phyloP scores from a whole-genome alignment of 371 early-diverging fungal species.

The Quaeritorhiza haematococci region DNA sequence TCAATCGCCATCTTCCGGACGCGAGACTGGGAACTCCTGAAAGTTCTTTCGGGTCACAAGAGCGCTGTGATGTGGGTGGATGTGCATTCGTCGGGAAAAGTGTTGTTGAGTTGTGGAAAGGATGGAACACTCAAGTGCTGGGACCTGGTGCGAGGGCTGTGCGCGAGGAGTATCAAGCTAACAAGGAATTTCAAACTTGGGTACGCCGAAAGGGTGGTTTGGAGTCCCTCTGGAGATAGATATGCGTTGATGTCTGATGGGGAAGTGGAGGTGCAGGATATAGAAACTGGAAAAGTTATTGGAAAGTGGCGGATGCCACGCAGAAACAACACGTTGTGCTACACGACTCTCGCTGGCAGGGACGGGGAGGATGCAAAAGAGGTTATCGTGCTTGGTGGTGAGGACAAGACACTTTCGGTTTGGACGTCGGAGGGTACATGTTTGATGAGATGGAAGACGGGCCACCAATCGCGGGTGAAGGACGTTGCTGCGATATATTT shows the following conservation, averaged over 20 bases:
- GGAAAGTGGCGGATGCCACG: constrained; percentile 10
- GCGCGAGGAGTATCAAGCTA: constrained; percentile 65
- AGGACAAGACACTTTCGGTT: constrained; percentile 20
- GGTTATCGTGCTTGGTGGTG: constrained; percentile 31
- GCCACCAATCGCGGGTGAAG: constrained; percentile 35
- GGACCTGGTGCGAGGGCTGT: constrained; percentile 83
- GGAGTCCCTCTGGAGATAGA: constrained; percentile 67
- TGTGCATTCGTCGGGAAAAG: constrained; percentile 89
- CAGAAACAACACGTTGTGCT: constrained; percentile 25
- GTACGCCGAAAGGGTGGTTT: constrained; percentile 49
- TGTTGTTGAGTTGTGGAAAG: constrained; percentile 74
- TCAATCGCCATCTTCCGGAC: constrained; percentile 81
- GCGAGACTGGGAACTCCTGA: constrained; percentile 93
- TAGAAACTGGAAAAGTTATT: constrained; percentile 31
- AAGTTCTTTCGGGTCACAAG: constrained; percentile 85
- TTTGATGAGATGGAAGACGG: constrained; percentile 20
- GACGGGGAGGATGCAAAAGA: neutral
- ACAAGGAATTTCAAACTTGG: constrained; percentile 43
- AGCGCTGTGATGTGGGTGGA: constrained; percentile 56
- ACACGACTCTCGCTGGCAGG: constrained; percentile 7
- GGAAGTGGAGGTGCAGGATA: constrained; percentile 63
- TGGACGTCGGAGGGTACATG: constrained; percentile 9
- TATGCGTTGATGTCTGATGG: constrained; percentile 75
- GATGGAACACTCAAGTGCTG: constrained; percentile 83
- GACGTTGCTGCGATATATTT: constrained; percentile 12